Conservation (phyloP, 768 basidiomycete genomes). For the Leccinum rimulosum region DNA sequence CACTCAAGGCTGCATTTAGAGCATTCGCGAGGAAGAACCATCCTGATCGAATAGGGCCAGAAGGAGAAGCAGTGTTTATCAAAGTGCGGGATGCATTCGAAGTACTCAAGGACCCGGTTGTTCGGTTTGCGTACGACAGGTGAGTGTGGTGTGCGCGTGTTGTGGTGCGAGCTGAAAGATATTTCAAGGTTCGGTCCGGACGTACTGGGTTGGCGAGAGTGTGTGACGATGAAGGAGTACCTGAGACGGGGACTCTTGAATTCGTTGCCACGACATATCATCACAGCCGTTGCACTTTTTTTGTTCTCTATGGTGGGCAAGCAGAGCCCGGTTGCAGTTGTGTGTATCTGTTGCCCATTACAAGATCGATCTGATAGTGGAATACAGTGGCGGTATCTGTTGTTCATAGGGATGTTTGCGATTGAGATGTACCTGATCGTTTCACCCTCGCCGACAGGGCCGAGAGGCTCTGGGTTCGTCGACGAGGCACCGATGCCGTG, state of each 20-base stretch:
- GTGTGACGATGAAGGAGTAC: slow-evolving; percentile 68
- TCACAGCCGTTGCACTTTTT: slow-evolving; percentile 53
- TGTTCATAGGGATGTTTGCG: slow-evolving; percentile 60
- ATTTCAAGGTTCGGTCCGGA: slow-evolving; percentile 70
- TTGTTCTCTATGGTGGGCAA: slow-evolving; percentile 63
- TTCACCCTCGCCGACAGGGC: slow-evolving; percentile 34
- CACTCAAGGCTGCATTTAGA: slow-evolving; percentile 71
- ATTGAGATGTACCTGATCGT: slow-evolving; percentile 67
- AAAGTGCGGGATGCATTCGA: slow-evolving; percentile 72
- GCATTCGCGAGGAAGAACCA: slow-evolving; percentile 72
- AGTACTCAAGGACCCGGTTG: slow-evolving; percentile 71
- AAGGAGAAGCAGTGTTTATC: slow-evolving; percentile 66
- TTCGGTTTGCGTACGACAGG: slow-evolving; percentile 86
- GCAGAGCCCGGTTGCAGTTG: slow-evolving; percentile 60
- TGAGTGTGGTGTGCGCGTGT: slow-evolving; percentile 31
- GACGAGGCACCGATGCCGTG: slow-evolving; percentile 15
- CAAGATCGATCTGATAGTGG: slow-evolving; percentile 13
- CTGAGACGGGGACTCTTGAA: slow-evolving; percentile 61
- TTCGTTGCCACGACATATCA: slow-evolving; percentile 65
- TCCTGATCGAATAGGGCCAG: slow-evolving; percentile 65
- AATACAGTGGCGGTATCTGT: slow-evolving; percentile 73
- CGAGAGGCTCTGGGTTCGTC: slow-evolving; percentile 19
- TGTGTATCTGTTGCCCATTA: slow-evolving; percentile 38
- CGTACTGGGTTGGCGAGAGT: slow-evolving; percentile 64
- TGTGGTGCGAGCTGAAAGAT: not conserved